These are phyloP conservation scores for Perkinsus olseni DNA, from an alignment of 169 alveolate species.

Conservation along the genomic window DNA sequence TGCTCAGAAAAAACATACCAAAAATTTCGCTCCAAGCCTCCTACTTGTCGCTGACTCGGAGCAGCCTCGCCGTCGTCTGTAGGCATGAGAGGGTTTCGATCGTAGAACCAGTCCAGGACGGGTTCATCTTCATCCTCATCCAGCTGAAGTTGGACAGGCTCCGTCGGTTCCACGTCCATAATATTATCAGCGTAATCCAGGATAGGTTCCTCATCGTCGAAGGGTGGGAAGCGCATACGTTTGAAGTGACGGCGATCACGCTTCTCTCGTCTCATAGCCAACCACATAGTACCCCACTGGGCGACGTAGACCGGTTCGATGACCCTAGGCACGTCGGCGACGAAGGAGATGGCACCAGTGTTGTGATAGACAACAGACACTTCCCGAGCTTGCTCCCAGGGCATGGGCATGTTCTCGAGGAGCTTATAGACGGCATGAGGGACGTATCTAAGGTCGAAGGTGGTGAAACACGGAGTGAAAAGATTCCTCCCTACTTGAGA, in stretches of 20 bases:
- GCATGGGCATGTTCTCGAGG: constrained; percentile 97
- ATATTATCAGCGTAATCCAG: constrained; percentile 98
- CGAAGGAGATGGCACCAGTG: constrained; percentile 99
- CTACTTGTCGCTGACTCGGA: background rate
- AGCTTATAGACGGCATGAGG: constrained; percentile 99
- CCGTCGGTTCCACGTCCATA: constrained; percentile 95
- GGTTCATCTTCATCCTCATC: constrained; percentile 97
- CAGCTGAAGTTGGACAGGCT: constrained; percentile 94
- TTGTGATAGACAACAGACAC: constrained; percentile 94
- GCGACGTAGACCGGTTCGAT: constrained; percentile 99
- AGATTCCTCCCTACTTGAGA: constrained; percentile 12
- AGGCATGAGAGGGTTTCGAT: constrained; percentile 34
- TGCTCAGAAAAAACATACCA: constrained; percentile 11
- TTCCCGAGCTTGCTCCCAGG: constrained; percentile 95
- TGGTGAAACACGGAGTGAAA: constrained; percentile 37
- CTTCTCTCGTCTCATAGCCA: constrained; percentile 98
- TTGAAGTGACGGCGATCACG: constrained; percentile 99
- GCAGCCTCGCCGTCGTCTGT: background rate
- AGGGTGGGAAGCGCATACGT: constrained; percentile 99
- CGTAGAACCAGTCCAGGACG: constrained; percentile 98
- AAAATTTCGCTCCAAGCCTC: too few relatives aligned
- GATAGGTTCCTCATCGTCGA: constrained; percentile 99
- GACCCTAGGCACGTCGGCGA: constrained; percentile 96
- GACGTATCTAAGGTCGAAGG: constrained; percentile 95
- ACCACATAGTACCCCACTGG: constrained; percentile 99